These are phyloP conservation scores for Sphaerulina vaccinii DNA, from an alignment of 2,329 filamentous ascomycete species.

Conservation along the genomic window DNA sequence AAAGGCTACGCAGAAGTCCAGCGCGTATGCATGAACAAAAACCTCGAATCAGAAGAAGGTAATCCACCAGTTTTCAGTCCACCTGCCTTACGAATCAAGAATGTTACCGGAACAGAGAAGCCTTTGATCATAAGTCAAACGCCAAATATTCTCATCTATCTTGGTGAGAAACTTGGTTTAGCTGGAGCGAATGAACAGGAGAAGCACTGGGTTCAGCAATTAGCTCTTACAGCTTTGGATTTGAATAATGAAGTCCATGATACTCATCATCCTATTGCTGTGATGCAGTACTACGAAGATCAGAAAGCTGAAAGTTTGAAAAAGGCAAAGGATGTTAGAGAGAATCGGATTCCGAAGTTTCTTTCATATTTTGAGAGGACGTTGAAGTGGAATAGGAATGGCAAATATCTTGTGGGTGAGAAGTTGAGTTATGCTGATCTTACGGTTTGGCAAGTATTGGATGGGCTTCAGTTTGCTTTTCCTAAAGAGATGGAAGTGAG, in stretches of 20 bases:
- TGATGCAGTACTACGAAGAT: slow-evolving; percentile 64
- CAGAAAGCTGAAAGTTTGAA: slow-evolving; percentile 67
- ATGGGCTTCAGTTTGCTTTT: slow-evolving; percentile 63
- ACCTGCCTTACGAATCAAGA: slow-evolving; percentile 59
- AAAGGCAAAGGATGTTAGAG: slow-evolving; percentile 58
- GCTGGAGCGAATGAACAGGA: slow-evolving; percentile 47
- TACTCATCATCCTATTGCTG: slow-evolving; percentile 64
- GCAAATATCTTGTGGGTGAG: slow-evolving; percentile 64
- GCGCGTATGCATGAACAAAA: slow-evolving; percentile 42
- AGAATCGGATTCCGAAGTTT: slow-evolving; percentile 68
- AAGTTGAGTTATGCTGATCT: slow-evolving; percentile 70
- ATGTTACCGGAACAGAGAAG: slow-evolving; percentile 52
- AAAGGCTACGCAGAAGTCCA: slow-evolving; percentile 55
- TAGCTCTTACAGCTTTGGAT: slow-evolving; percentile 70
- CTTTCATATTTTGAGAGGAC: slow-evolving; percentile 68
- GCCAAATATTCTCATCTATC: slow-evolving; percentile 69
- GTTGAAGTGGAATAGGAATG: slow-evolving; percentile 58
- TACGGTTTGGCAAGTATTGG: slow-evolving; percentile 67
- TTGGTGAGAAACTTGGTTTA: slow-evolving; percentile 61
- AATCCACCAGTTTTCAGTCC: slow-evolving; percentile 68
- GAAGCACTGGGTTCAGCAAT: slow-evolving; percentile 60
- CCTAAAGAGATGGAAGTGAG: slow-evolving; percentile 62
- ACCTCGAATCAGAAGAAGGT: slow-evolving; percentile 41
- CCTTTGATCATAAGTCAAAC: slow-evolving; percentile 66
- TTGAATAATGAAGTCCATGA: slow-evolving; percentile 72